phyloP scores from a whole-genome alignment of 1,284 basidiomycete genomes.

The Termitomyces sp. region DNA sequence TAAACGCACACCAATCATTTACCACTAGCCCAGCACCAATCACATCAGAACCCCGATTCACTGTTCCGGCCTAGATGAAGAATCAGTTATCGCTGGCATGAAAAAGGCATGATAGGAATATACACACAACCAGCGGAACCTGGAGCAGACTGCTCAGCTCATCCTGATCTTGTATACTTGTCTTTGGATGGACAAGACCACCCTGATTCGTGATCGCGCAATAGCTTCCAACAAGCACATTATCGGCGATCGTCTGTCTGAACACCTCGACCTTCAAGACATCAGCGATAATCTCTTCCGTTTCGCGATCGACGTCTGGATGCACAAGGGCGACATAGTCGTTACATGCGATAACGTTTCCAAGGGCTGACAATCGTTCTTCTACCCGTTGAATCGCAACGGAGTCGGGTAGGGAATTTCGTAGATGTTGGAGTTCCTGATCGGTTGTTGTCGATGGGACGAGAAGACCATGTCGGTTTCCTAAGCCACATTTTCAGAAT shows the following conservation, averaged over 20 bases:
- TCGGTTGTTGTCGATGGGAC: conserved; percentile 96
- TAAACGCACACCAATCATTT: conserved; percentile 99
- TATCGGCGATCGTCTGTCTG: conserved; percentile 94
- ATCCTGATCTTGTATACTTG: conserved; percentile 95
- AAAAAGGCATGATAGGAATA: neutral
- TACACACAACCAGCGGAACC: conserved; percentile 86
- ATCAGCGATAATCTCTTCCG: conserved; percentile 99
- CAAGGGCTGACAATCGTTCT: conserved; percentile 92
- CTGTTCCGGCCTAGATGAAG: conserved; percentile 78
- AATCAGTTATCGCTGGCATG: neutral
- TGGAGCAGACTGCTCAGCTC: conserved; percentile 94
- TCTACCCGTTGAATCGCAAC: conserved; percentile 96
- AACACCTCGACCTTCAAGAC: conserved; percentile 99
- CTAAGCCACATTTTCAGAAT: conserved; percentile 29
- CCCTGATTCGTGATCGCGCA: conserved; percentile 95
- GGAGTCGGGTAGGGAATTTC: conserved; percentile 91
- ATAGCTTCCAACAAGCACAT: conserved; percentile 96
- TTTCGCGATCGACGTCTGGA: conserved; percentile 97
- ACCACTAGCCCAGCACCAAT: conserved; percentile 97
- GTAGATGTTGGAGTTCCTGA: conserved; percentile 96
- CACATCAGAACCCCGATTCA: conserved; percentile 97
- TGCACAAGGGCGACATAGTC: conserved; percentile 97
- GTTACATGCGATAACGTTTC: conserved; percentile 98
- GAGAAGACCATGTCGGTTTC: conserved; percentile 93
- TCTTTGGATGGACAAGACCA: conserved; percentile 96